phyloP scores from a whole-genome alignment of 257 asterid genomes.

The Agastache rugosa region DNA sequence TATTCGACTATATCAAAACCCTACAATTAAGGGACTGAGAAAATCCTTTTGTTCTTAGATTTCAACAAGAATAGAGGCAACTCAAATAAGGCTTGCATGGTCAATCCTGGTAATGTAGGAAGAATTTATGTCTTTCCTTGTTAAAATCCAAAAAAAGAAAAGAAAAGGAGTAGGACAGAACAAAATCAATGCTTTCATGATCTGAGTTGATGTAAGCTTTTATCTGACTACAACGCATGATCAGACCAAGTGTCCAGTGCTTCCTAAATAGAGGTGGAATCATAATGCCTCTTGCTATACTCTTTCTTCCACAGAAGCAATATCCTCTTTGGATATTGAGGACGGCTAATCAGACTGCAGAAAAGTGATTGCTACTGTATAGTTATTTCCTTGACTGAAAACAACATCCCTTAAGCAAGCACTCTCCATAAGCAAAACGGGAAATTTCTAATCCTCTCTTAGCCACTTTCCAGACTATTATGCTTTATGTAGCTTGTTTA shows the following conservation, averaged over 20 bases:
- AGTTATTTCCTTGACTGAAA: slow-evolving; percentile 8
- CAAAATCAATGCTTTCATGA: background rate
- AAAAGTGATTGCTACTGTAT: background rate
- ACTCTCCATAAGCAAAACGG: slow-evolving; percentile 8
- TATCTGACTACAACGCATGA: background rate
- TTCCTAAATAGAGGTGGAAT: slow-evolving; percentile 12
- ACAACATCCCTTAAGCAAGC: slow-evolving; percentile 12
- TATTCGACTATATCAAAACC: background rate
- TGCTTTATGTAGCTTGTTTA: slow-evolving; percentile 15
- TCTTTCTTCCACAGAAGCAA: slow-evolving; percentile 3
- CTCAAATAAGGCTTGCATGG: background rate
- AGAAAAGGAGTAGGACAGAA: slow-evolving; percentile 3
- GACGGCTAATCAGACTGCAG: slow-evolving; percentile 23
- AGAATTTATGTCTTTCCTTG: slow-evolving; percentile 5
- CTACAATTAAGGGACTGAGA: background rate
- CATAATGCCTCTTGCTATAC: slow-evolving; percentile 12
- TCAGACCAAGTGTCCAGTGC: slow-evolving; percentile 5
- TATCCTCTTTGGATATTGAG: slow-evolving; percentile 6
- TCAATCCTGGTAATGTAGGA: slow-evolving; percentile 6
- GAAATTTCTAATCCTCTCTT: slow-evolving; percentile 8
- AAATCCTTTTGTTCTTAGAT: background rate
- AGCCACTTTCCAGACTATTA: slow-evolving; percentile 1
- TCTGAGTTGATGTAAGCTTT: background rate
- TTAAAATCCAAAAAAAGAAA: background rate
- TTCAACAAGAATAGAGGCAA: slow-evolving; percentile 17